Evolutionary conservation across 2,329 filamentous ascomycete species (phyloP), one percentile per base, ranked within the genome.

Genomic region (Akanthomyces uredinophilus): DNA sequence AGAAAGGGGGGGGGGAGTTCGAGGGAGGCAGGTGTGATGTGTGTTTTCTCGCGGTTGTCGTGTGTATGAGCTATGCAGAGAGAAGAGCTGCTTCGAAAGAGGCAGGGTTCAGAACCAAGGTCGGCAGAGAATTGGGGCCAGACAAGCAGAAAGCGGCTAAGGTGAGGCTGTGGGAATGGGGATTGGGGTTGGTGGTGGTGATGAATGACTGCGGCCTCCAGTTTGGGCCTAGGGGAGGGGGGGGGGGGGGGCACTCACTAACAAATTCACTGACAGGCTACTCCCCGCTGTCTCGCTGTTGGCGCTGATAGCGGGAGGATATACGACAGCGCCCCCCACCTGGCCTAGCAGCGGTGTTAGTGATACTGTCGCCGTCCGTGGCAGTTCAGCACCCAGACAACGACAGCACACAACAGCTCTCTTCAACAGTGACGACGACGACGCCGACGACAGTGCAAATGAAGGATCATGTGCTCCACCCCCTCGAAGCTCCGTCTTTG

Each of bases 131-230:
- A 58, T 58, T 49, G 55, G 44, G 55, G 55, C 55, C 29, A 58
- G 55, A 58, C 32, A 32, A 37, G 39, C 20, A 44, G 39, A 47
- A 54, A 58, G 43, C 44, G 52, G 54, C 55, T 52, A 58, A 64
- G 61, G 62, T 49, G 68, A 62, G 60, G 61, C 64, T 64, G 59
- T 67, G 64, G 65, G 67, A 62, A 66, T 66, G 55, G 64, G 64
- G 65, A 64, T 64, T 51, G 54, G 56, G 51, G 55, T 50, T 62
- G 59, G 44, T 63, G 58, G 55, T 63, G 58, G 55, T 63, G 64
- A 56, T 59, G 56, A 59, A 59, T 59, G 56, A 35, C 46, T 51
- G 56, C 24, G 56, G 56, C 56, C 46, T 41, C 46, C 37, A 27
- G 35, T 50, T 29, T 22, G 29, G 35, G 54, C 29, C 24, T 49